A percentile compares a stretch with the other conserved stretches of the same genome.
phyloP scores from a whole-genome alignment of 1,284 basidiomycete genomes.

The Apiotrichum akiyoshidainum region DNA sequence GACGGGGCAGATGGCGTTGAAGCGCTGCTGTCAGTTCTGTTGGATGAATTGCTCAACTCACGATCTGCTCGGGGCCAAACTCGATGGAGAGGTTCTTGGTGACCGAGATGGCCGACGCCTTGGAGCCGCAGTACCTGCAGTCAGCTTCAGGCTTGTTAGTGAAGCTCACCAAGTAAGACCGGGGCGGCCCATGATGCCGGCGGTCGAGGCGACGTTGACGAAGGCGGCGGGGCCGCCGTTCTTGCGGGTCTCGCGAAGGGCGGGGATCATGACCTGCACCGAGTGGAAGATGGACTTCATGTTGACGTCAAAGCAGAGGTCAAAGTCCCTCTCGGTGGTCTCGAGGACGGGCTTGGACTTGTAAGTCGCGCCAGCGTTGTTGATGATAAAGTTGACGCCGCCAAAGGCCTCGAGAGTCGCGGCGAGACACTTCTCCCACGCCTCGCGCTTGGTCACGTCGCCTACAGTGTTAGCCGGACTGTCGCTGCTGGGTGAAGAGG shows the following conservation, averaged over 20 bases:
- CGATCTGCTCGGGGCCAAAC: slow-evolving; percentile 19
- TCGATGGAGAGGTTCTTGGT: slow-evolving; percentile 22
- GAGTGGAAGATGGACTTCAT: slow-evolving; percentile 18
- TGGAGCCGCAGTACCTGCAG: slow-evolving; percentile 12
- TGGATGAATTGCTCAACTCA: neutral
- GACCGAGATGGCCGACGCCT: slow-evolving; percentile 14
- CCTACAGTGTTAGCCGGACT: neutral
- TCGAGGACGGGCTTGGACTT: slow-evolving; percentile 21
- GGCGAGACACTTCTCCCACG: slow-evolving; percentile 12
- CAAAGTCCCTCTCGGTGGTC: slow-evolving; percentile 18
- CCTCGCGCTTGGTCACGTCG: slow-evolving; percentile 15
- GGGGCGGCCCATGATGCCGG: slow-evolving; percentile 21
- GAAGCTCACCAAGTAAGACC: slow-evolving; percentile 14
- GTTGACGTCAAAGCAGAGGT: slow-evolving; percentile 24
- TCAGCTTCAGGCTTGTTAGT: no score
- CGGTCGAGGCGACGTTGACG: slow-evolving; percentile 17
- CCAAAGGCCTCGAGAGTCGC: slow-evolving; percentile 14
- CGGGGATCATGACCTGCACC: slow-evolving; percentile 19
- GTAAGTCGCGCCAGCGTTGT: slow-evolving; percentile 24
- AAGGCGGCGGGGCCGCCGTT: slow-evolving; percentile 11
- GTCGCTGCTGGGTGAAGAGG: no score
- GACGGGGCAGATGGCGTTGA: slow-evolving; percentile 23
- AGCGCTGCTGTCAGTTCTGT: slow-evolving; percentile 11
- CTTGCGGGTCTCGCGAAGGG: slow-evolving; percentile 9
- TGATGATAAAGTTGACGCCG: slow-evolving; percentile 20